These are phyloP conservation scores for Senna siamea DNA, from an alignment of 306 rosid genomes.

Conservation along the genomic window DNA sequence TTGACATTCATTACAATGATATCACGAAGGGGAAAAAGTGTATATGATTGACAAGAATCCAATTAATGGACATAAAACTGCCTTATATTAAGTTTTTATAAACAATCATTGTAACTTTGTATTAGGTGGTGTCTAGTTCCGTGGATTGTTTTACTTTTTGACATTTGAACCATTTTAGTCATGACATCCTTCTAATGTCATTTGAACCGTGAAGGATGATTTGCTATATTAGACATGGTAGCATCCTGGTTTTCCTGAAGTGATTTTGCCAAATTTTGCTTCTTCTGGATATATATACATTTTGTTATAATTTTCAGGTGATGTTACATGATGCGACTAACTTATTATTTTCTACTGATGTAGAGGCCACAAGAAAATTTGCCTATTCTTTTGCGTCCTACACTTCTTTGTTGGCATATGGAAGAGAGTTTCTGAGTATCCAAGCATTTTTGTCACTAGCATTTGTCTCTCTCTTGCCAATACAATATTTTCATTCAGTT, in stretches of 20 bases:
- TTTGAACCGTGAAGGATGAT: constrained; percentile 32
- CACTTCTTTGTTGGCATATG: constrained; percentile 72
- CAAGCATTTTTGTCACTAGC: constrained; percentile 63
- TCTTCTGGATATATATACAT: background rate
- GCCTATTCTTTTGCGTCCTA: constrained; percentile 70
- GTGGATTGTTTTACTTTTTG: constrained; percentile 22
- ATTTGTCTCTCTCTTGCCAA: constrained; percentile 72
- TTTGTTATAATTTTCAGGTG: constrained; percentile 28
- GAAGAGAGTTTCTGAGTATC: constrained; percentile 70
- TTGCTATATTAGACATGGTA: constrained; percentile 21
- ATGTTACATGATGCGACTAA: constrained; percentile 37
- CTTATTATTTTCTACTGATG: constrained; percentile 34
- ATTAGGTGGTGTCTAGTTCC: constrained; percentile 16
- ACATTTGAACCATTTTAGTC: constrained; percentile 15
- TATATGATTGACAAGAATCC: background rate
- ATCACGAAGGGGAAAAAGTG: background rate
- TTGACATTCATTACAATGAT: constrained; percentile 27
- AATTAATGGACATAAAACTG: background rate
- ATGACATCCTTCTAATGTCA: constrained; percentile 26
- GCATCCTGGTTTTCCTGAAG: constrained; percentile 29
- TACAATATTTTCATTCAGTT: constrained; percentile 79
- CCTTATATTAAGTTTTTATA: background rate
- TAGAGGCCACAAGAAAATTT: constrained; percentile 85
- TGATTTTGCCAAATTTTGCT: constrained; percentile 29
- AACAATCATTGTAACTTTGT: constrained; percentile 11